phyloP scores from a whole-genome alignment of 805 yeast species.

The Metschnikowia aberdeeniae region DNA sequence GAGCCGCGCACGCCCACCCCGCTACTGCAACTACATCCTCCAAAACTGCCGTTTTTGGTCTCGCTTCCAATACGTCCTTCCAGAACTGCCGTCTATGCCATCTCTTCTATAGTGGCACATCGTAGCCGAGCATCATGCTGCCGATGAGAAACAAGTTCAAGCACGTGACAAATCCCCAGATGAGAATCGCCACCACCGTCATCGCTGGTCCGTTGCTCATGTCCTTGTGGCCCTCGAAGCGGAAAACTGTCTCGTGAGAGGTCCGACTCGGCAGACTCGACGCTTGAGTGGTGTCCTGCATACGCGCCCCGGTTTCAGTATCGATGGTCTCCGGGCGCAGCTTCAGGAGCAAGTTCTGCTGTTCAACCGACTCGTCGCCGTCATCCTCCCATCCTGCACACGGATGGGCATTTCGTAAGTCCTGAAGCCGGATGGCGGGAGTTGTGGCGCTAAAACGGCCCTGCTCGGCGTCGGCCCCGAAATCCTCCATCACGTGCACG shows the following conservation, averaged over 20 bases:
- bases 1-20: no score
- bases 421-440: slow-evolving; percentile 40
- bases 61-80: no score
- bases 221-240: slow-evolving; percentile 46
- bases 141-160: slow-evolving; percentile 68
- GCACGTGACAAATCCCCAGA: slow-evolving; percentile 69
- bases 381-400: slow-evolving; percentile 40
- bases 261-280: no score
- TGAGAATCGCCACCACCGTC: slow-evolving; percentile 49
- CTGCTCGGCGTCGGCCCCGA: slow-evolving; percentile 6
- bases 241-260: slow-evolving; percentile 20
- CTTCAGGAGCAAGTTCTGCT: slow-evolving; percentile 13
- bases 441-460: slow-evolving; percentile 29
- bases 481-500: slow-evolving; percentile 27
- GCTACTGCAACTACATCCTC: no score
- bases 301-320: neutral
- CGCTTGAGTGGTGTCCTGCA: neutral
- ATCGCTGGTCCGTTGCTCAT: slow-evolving; percentile 64
- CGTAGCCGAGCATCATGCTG: slow-evolving; percentile 47
- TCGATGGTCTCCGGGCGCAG: neutral
- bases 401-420: slow-evolving; percentile 38
- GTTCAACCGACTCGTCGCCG: slow-evolving; percentile 20
- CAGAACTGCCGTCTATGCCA: no score
- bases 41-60: no score
- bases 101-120: slow-evolving; percentile 49